Conservation (phyloP, 2,329 filamentous ascomycete species). For the Iodosphaeria phyllophila region DNA sequence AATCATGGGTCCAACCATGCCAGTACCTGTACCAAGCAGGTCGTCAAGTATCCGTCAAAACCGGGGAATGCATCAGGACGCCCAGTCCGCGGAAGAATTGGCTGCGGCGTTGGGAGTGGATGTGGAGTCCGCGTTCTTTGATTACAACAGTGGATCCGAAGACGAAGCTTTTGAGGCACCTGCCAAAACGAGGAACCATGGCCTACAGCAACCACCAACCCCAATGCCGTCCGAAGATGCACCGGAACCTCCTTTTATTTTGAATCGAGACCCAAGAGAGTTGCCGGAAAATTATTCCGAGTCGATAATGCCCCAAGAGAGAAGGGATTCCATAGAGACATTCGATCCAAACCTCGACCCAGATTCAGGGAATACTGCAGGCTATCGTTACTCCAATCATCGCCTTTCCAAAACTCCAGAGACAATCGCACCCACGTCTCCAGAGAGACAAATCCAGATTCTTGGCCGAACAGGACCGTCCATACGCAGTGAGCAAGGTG, state of each 20-base stretch:
- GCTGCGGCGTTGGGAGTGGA: constrained; percentile 7
- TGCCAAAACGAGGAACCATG: too few species aligned
- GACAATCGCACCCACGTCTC: too few species aligned
- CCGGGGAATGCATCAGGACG: constrained; percentile 7
- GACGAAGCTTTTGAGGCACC: too few species aligned
- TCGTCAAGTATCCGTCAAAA: constrained; percentile 6
- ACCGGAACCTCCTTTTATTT: too few species aligned
- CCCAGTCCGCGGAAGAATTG: constrained; percentile 9
- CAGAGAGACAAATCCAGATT: constrained; percentile 10
- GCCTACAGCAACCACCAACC: too few species aligned
- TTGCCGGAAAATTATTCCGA: too few species aligned
- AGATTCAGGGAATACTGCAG: constrained; percentile 8
- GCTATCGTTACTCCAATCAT: constrained; percentile 9
- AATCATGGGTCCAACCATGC: constrained; percentile 6
- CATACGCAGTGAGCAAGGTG: constrained; percentile 14
- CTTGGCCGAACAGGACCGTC: constrained; percentile 9
- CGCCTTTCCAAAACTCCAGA: constrained; percentile 8
- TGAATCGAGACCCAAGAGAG: too few species aligned
- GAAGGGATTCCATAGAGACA: constrained; percentile 12
- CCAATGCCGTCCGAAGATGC: too few species aligned
- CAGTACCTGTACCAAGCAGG: constrained; percentile 7
- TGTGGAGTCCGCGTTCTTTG: constrained; percentile 9
- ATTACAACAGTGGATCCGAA: constrained; percentile 6
- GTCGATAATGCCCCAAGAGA: constrained; percentile 13
- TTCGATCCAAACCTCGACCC: constrained; percentile 13